Conservation (phyloP, 805 yeast species). For the Candida sphagnicola region DNA sequence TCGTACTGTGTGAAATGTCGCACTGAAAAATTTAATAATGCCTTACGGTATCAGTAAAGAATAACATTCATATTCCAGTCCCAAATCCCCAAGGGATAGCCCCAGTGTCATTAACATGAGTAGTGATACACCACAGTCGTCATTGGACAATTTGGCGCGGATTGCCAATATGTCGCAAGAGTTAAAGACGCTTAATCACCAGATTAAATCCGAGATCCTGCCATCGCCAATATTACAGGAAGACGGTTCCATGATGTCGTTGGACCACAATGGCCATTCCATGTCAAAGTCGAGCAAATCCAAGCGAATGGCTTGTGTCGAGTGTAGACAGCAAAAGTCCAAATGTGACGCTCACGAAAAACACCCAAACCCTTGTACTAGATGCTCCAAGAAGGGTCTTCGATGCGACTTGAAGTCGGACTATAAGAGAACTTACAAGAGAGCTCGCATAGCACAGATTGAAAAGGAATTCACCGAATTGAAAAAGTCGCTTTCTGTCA, state of each 20-base stretch:
- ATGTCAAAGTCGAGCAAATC: constrained; percentile 15
- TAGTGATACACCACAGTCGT: constrained; percentile 17
- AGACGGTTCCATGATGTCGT: neutral
- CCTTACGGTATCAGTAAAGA: no score
- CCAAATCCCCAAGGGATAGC: neutral
- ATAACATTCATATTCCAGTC: no score
- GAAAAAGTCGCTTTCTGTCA: constrained; percentile 45
- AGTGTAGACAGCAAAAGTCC: constrained; percentile 93
- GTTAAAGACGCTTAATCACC: constrained; percentile 26
- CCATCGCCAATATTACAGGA: neutral
- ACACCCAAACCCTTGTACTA: constrained; percentile 75
- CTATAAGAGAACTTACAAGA: constrained; percentile 84
- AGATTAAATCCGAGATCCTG: constrained; percentile 5
- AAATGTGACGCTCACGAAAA: constrained; percentile 80
- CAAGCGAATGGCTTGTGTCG: constrained; percentile 85
- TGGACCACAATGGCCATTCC: neutral
- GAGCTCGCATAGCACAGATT: constrained; percentile 79
- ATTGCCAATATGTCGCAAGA: constrained; percentile 44
- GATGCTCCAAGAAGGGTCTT: constrained; percentile 70
- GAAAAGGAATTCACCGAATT: constrained; percentile 76
- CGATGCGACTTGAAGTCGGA: constrained; percentile 73
- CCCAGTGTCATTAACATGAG: constrained; percentile 6
- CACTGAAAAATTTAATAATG: neutral
- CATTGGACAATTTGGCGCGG: constrained; percentile 39
- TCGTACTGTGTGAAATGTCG: no score